phyloP scores from a whole-genome alignment of 495 filamentous ascomycete species.

The Zalerion maritima region DNA sequence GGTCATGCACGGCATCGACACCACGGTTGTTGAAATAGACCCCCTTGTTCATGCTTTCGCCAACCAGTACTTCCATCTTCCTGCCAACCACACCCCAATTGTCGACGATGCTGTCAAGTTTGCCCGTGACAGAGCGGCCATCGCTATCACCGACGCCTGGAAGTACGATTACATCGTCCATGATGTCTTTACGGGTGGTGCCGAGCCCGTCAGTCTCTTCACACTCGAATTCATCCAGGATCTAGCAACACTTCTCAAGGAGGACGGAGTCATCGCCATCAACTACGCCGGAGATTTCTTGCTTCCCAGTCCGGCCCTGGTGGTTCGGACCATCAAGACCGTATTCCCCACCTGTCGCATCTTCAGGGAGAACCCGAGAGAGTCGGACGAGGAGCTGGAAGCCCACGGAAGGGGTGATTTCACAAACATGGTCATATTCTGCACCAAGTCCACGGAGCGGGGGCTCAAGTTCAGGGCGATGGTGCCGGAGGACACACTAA shows the following conservation, averaged over 20 bases:
- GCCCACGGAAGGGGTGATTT: constrained; percentile 49
- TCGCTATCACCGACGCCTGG: constrained; percentile 22
- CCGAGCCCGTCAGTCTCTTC: constrained; percentile 78
- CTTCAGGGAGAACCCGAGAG: constrained; percentile 59
- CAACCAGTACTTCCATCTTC: constrained; percentile 65
- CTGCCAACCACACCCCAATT: constrained; percentile 58
- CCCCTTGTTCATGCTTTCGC: constrained; percentile 76
- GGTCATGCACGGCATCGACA: constrained; percentile 76
- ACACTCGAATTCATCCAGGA: constrained; percentile 65
- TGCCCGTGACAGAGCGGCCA: constrained; percentile 45
- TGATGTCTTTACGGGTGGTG: constrained; percentile 96
- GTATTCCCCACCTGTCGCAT: constrained; percentile 72
- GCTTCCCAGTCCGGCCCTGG: constrained; percentile 51
- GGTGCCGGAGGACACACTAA: constrained; percentile 49
- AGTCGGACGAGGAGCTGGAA: constrained; percentile 21
- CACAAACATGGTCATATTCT: constrained; percentile 79
- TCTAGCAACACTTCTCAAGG: constrained; percentile 52
- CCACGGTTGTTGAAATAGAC: constrained; percentile 88
- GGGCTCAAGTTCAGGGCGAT: constrained; percentile 54
- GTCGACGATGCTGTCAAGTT: constrained; percentile 73
- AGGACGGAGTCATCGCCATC: constrained; percentile 77
- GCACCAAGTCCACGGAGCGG: constrained; percentile 31
- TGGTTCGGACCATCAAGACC: constrained; percentile 54
- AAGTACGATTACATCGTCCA: constrained; percentile 87
- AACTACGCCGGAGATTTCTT: constrained; percentile 93